Base-by-base conservation (phyloP, 2,329 filamentous ascomycete genomes). In the Harringtonia lauricola region DNA sequence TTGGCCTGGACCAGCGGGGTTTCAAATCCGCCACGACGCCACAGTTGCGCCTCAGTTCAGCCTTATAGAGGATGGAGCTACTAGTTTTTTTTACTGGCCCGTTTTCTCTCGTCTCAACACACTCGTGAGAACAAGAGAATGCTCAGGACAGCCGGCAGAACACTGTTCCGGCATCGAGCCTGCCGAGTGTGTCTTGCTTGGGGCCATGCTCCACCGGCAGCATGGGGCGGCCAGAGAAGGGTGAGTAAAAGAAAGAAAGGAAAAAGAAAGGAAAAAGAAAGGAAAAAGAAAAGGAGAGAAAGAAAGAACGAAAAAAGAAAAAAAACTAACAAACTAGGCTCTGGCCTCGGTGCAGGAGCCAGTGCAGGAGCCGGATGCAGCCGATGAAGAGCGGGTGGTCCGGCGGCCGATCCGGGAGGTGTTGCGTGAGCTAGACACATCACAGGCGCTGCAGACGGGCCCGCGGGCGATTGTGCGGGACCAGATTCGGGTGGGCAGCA, bases 361-460 rank as follows among this genome's bases (percentile, higher is more conserved):
- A 10, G 10, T 6, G 24, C 24, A 10, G 24, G 24, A 10, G 24
- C 24, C 24, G 24, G 10, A 10, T 6, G 10, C 24, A 33, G 14
- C 36, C 8, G n/a, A 7, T 17, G 19, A 28, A 1, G 31, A 10
- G 3, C 28, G 7, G 4, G 17, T 19, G 5, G 18, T 15, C 7
- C 36, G 18, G 8, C 31, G 22, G 12, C 46, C 47, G 2, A 66
- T 72, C 35, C 64, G 69, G 31, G 52, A 66, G 31, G 59, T 59
- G 14, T 58, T 74, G 22, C 59, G 59, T 24, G 48, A 54, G 50
- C 72, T 42, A 21, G 45, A 21, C 17, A 26, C 22, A 4, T 17
- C 21, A 7, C 26, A 43, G 7, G 12, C 18, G 3, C 5, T 21
- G 3, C 5, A 2, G n/a, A 1, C 10, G 28, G 14, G 10, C 9